A percentile compares a stretch with the other conserved stretches of the same genome.
Conservation (phyloP, 1,139 yeast species). For the Taiozyma onychis region DNA sequence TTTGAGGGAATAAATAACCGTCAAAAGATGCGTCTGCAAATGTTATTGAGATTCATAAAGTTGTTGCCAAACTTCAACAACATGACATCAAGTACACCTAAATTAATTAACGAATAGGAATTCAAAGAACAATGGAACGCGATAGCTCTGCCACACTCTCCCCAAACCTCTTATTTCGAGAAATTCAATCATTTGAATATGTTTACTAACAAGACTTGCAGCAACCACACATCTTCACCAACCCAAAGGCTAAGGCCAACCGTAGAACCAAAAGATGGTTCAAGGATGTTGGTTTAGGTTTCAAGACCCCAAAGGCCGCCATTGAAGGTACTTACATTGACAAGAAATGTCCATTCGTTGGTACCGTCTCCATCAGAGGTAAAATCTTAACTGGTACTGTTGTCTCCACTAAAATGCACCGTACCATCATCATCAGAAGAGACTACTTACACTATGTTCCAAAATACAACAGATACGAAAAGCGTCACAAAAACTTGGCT, state of each 20-base stretch:
- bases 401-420: constrained; percentile 99
- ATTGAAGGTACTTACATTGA: constrained; percentile 98
- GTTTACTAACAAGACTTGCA: constrained; percentile 28
- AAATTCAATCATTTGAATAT: not conserved
- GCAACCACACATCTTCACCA: constrained; percentile 99
- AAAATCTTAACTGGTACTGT: constrained; percentile 98
- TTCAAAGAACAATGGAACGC: too few species aligned
- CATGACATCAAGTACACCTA: too few species aligned
- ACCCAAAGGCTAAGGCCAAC: constrained; percentile 99
- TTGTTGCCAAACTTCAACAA: too few species aligned
- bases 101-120: too few species aligned
- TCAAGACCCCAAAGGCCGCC: constrained; percentile 99
- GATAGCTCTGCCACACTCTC: not conserved
- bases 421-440: constrained; percentile 99
- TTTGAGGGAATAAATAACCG: not conserved
- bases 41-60: not conserved
- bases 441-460: constrained; percentile 99
- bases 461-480: constrained; percentile 99
- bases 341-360: constrained; percentile 99
- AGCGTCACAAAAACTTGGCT: constrained; percentile 99
- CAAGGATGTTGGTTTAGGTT: constrained; percentile 99
- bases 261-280: constrained; percentile 99
- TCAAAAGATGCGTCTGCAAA: not conserved
- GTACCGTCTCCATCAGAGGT: constrained; percentile 98
- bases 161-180: not conserved